phyloP scores from a whole-genome alignment of 1,284 basidiomycete species.

The Moniliophthora roreri region DNA sequence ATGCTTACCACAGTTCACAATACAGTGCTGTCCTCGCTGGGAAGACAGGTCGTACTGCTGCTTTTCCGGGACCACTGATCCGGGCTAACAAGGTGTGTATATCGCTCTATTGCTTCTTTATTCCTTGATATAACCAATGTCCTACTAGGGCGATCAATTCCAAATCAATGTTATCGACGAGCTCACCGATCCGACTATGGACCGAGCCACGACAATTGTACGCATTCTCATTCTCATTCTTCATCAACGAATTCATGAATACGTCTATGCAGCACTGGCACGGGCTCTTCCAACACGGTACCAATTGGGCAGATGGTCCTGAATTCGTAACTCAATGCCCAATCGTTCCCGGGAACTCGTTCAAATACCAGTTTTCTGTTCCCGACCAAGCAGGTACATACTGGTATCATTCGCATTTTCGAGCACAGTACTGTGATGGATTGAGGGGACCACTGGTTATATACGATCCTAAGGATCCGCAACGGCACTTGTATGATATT shows the following conservation, averaged over 20 bases:
- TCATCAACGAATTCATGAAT: not conserved
- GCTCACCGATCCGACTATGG: conserved; percentile 19
- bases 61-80: conserved; percentile 28
- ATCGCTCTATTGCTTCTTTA: not conserved
- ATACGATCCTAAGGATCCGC: conserved; percentile 20
- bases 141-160: conserved; percentile 28
- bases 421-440: conserved; percentile 19
- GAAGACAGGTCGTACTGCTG: conserved; percentile 23
- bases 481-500: conserved; percentile 16
- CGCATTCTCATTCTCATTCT: not conserved
- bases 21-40: conserved; percentile 13
- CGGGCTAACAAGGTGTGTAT: conserved; percentile 25
- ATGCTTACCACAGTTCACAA: too few species aligned
- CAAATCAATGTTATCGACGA: conserved; percentile 24
- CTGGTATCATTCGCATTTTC: conserved; percentile 16
- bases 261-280: conserved; percentile 25
- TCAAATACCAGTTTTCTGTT: conserved; percentile 26
- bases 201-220: conserved; percentile 27
- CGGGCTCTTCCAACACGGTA: conserved; percentile 21
- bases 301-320: conserved; percentile 18
- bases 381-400: conserved; percentile 18
- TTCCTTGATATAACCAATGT: not conserved
- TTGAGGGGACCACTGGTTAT: conserved; percentile 16
- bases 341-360: conserved; percentile 14
- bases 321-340: not conserved